These are phyloP conservation scores for Sphaerosporella brunnea DNA, from an alignment of 495 filamentous ascomycete species.

Conservation along the genomic window DNA sequence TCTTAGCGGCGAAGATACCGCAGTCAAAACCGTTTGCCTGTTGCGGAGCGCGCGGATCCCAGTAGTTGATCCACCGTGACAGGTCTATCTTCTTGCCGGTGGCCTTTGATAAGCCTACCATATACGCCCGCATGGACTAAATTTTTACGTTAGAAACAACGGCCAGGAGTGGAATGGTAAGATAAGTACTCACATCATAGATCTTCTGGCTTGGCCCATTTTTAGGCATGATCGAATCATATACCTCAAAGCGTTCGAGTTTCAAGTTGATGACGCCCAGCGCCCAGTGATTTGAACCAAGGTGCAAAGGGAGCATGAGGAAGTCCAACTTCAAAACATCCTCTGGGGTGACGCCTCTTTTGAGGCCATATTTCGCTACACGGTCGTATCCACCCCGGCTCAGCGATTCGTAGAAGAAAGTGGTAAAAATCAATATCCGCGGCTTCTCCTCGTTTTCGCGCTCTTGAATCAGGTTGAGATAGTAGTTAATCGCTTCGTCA, in stretches of 20 bases:
- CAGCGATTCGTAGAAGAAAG: slow-evolving; percentile 13
- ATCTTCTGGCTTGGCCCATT: too few relatives aligned
- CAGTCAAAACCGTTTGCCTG: slow-evolving; percentile 18
- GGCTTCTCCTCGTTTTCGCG: slow-evolving; percentile 9
- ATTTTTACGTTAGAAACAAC: too few relatives aligned
- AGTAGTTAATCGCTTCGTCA: slow-evolving; percentile 23
- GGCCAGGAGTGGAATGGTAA: too few relatives aligned
- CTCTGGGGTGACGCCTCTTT: slow-evolving; percentile 3
- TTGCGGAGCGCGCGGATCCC: slow-evolving; percentile 8
- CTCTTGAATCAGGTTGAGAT: slow-evolving; percentile 14
- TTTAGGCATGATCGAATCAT: slow-evolving; percentile 24
- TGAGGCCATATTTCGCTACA: slow-evolving; percentile 8
- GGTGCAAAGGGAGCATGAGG: slow-evolving; percentile 17
- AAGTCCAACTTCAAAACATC: slow-evolving; percentile 17
- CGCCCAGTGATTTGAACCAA: slow-evolving; percentile 22
- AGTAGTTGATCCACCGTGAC: slow-evolving; percentile 20
- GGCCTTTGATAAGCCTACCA: too few relatives aligned
- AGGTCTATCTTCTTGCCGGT: too few relatives aligned
- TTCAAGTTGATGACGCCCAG: slow-evolving; percentile 21
- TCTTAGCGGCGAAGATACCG: slow-evolving; percentile 20
- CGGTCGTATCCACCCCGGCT: too few relatives aligned
- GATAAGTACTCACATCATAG: too few relatives aligned
- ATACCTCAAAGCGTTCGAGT: slow-evolving; percentile 20
- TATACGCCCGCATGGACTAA: too few relatives aligned
- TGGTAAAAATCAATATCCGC: slow-evolving; percentile 11